Evolutionary conservation across 2,329 filamentous ascomycete genomes (phyloP).

Genomic region (Parafenestella ontariensis): DNA sequence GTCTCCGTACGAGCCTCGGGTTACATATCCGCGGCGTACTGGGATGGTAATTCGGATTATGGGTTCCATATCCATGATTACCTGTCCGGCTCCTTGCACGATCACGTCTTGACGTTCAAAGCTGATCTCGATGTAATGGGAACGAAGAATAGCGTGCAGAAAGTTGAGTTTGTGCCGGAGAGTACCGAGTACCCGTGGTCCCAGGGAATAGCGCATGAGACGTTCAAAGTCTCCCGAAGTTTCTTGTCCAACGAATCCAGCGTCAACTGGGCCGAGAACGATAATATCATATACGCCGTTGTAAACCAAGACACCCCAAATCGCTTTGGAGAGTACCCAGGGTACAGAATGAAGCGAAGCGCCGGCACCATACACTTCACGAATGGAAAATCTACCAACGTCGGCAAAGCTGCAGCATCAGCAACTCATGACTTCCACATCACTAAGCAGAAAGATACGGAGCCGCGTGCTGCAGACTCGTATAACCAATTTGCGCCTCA

Average conservation of each 20-base stretch:
- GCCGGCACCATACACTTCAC: slow-evolving; percentile 48
- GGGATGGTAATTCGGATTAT: slow-evolving; percentile 40
- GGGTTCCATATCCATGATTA: slow-evolving; percentile 50
- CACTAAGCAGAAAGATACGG: slow-evolving; percentile 60
- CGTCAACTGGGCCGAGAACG: slow-evolving; percentile 58
- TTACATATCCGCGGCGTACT: slow-evolving; percentile 38
- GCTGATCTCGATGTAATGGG: slow-evolving; percentile 51
- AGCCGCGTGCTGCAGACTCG: slow-evolving; percentile 56
- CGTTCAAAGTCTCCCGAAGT: slow-evolving; percentile 58
- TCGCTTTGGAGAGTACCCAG: slow-evolving; percentile 59
- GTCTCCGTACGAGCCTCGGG: slow-evolving; percentile 34
- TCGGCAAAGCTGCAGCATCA: slow-evolving; percentile 57
- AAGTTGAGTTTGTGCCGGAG: slow-evolving; percentile 50
- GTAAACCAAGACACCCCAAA: slow-evolving; percentile 61
- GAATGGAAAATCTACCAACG: slow-evolving; percentile 56
- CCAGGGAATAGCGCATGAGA: slow-evolving; percentile 56
- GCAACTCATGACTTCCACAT: slow-evolving; percentile 61
- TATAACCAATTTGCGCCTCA: slow-evolving; percentile 55
- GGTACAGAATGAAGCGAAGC: slow-evolving; percentile 59
- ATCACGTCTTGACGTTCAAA: slow-evolving; percentile 53
- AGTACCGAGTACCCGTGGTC: slow-evolving; percentile 60
- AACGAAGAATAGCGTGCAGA: slow-evolving; percentile 45
- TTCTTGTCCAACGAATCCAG: slow-evolving; percentile 49
- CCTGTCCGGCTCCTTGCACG: slow-evolving; percentile 45
- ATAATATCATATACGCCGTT: slow-evolving; percentile 56